A percentile compares a stretch with the other conserved stretches of the same genome.
Evolutionary conservation across 2,329 filamentous ascomycete genomes (phyloP).

Genomic region (Calcarisporium arbuscula): DNA sequence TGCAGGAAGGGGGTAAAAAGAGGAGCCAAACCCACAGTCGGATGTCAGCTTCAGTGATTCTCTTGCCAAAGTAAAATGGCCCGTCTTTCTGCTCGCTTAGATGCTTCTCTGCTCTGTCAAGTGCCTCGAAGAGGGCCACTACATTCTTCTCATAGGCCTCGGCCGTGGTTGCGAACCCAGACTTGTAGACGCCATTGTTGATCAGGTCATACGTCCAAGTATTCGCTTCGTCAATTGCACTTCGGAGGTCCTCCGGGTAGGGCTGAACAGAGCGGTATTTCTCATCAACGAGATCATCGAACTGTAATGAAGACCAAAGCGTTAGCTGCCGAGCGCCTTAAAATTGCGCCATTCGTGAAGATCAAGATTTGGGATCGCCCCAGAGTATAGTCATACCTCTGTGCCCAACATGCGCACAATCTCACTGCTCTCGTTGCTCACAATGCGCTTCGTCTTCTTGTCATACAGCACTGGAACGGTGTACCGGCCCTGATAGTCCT

Average conservation of each 20-base stretch:
- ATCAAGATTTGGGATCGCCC: no score
- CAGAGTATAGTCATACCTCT: constrained; percentile 42
- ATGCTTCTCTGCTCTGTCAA: constrained; percentile 71
- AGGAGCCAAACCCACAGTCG: constrained; percentile 45
- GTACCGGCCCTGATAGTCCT: constrained; percentile 69
- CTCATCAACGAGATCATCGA: constrained; percentile 62
- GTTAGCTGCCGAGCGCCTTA: background rate
- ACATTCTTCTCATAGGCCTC: constrained; percentile 76
- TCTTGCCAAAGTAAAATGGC: constrained; percentile 69
- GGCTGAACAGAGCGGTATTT: constrained; percentile 57
- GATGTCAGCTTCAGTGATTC: constrained; percentile 77
- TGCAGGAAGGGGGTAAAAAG: background rate
- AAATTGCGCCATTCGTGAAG: background rate
- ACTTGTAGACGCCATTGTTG: constrained; percentile 68
- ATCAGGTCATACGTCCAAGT: constrained; percentile 72
- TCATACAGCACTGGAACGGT: constrained; percentile 87
- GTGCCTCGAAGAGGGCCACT: constrained; percentile 61
- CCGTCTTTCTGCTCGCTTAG: constrained; percentile 43
- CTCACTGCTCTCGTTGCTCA: constrained; percentile 88
- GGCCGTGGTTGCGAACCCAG: constrained; percentile 79
- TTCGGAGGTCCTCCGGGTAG: constrained; percentile 58
- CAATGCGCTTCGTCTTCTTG: constrained; percentile 67
- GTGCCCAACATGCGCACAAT: constrained; percentile 86
- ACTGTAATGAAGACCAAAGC: no score
- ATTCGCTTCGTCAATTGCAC: constrained; percentile 69